A percentile compares a stretch with the other conserved stretches of the same genome.
These are phyloP conservation scores for Penicillium sp. DNA, from an alignment of 2,329 filamentous ascomycete genomes.

Conservation along the genomic window DNA sequence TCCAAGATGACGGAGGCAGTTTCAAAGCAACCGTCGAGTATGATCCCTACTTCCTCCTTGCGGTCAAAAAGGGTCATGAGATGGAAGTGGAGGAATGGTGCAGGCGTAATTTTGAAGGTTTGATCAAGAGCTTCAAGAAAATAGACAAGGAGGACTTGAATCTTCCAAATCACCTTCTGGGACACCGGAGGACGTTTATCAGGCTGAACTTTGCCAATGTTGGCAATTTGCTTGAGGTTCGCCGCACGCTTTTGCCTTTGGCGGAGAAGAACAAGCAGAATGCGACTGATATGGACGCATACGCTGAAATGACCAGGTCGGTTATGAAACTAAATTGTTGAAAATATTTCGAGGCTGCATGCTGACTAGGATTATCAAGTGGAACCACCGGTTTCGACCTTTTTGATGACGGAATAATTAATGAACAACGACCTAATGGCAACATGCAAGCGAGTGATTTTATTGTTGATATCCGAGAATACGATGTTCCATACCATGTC, in stretches of 20 bases:
- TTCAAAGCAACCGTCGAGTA: conserved; percentile 98
- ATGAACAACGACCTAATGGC: conserved; percentile 75
- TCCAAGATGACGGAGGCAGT: conserved; percentile 80
- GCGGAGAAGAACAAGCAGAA: conserved; percentile 97
- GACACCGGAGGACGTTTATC: conserved; percentile 84
- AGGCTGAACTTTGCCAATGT: conserved; percentile 88
- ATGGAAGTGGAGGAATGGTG: conserved; percentile 96
- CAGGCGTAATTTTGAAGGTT: conserved; percentile 72
- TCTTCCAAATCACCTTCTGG: conserved; percentile 94
- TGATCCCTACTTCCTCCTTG: conserved; percentile 93
- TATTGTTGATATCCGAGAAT: conserved; percentile 98
- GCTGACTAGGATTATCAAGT: conserved; percentile 46
- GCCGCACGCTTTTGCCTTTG: conserved; percentile 81
- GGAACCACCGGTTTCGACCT: conserved; percentile 85
- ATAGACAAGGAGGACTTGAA: conserved; percentile 90
- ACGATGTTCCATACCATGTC: conserved; percentile 98
- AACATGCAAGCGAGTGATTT: conserved; percentile 92
- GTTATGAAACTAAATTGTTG: neutral
- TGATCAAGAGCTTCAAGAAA: conserved; percentile 74
- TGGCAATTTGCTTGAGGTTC: conserved; percentile 77
- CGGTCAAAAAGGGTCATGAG: conserved; percentile 83
- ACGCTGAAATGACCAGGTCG: conserved; percentile 89
- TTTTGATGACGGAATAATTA: conserved; percentile 86
- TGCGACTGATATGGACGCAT: conserved; percentile 95
- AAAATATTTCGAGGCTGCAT: neutral